These are phyloP conservation scores for Cladorrhinum samala DNA, from an alignment of 495 filamentous ascomycete genomes.

Conservation along the genomic window DNA sequence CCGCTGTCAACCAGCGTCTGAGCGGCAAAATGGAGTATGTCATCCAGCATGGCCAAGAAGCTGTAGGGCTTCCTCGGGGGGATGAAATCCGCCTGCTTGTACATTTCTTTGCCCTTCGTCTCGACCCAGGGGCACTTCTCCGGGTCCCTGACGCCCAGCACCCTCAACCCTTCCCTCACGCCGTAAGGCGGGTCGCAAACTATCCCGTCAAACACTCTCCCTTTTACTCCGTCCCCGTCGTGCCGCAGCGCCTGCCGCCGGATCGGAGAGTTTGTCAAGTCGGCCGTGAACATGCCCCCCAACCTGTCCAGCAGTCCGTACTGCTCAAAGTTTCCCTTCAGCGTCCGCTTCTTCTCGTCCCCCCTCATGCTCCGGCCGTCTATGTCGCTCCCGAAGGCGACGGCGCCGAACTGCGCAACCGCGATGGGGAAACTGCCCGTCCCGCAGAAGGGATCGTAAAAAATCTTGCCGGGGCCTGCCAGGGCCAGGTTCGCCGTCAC, in stretches of 20 bases:
- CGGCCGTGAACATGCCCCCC: constrained; percentile 73
- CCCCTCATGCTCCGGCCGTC: constrained; percentile 84
- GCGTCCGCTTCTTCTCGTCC: constrained; percentile 41
- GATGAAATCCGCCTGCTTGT: constrained; percentile 71
- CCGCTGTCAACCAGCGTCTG: constrained; percentile 75
- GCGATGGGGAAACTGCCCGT: constrained; percentile 87
- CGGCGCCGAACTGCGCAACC: constrained; percentile 80
- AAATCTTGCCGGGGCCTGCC: constrained; percentile 71
- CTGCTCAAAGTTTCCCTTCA: constrained; percentile 75
- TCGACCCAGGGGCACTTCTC: constrained; percentile 55
- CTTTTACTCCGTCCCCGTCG: constrained; percentile 20
- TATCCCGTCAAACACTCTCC: constrained; percentile 74
- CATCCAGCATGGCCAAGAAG: constrained; percentile 80
- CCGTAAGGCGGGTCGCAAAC: constrained; percentile 98
- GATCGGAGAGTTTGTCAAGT: constrained; percentile 84
- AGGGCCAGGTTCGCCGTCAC: constrained; percentile 87
- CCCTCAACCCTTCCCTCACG: constrained; percentile 86
- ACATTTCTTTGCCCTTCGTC: constrained; percentile 62
- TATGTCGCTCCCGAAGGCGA: constrained; percentile 80
- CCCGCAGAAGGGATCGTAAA: constrained; percentile 92
- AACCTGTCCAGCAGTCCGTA: constrained; percentile 62
- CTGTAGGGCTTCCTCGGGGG: constrained; percentile 88
- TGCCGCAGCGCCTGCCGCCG: constrained; percentile 29
- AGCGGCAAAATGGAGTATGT: constrained; percentile 78
- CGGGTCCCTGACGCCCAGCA: constrained; percentile 69